Evolutionary conservation across 495 filamentous ascomycete genomes (phyloP), one percentile per base, ranked within the genome.

Genomic region (Monascus purpureus): DNA sequence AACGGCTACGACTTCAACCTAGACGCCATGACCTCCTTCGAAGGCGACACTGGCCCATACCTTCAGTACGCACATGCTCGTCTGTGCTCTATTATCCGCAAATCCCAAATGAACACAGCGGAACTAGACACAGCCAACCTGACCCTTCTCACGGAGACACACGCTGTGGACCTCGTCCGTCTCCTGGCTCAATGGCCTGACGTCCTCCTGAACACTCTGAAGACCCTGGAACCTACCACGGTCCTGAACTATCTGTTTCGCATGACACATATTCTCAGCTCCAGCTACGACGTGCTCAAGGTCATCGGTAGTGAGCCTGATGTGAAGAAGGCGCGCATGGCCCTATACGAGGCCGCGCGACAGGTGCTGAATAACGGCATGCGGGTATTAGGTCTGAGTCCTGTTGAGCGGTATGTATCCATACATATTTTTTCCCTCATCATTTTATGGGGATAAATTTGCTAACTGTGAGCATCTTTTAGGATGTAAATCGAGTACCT

Each of bases 201-300:
- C 33, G 65, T 75, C 9, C 58, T 75, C 18, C 39, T 70, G 25
- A 68, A 73, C 34, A 75, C 77, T 4, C 52, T 61, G 39, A 75
- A 71, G 57, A 76, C 70, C 9, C 60, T 72, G 28, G 76, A 82
- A 52, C 74, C 77, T 12, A 57, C 72, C 27, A 77, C 72, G 5
- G 64, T 92, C 30, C 60, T 93, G 19, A 75, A 74, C 8, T 93
- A 90, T 57, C 70, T 93, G 27, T 88, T 88, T 65, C 77, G 75
- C 57, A 79, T 93, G 77, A 92, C 82, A 1, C 84, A 90, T 50
- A 65, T 74, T 31, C 55, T 93, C 33, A 87, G 80, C 62, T 81
- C 75, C 23, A 80, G 77, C 50, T 93, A 90, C 50, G 83, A 86
- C 43, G 70, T 81, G 3, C 67, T 93, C 19, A 69, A 80, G 47